Conservation (phyloP, 139 green algal species). For the Volvox reticuliferus region DNA sequence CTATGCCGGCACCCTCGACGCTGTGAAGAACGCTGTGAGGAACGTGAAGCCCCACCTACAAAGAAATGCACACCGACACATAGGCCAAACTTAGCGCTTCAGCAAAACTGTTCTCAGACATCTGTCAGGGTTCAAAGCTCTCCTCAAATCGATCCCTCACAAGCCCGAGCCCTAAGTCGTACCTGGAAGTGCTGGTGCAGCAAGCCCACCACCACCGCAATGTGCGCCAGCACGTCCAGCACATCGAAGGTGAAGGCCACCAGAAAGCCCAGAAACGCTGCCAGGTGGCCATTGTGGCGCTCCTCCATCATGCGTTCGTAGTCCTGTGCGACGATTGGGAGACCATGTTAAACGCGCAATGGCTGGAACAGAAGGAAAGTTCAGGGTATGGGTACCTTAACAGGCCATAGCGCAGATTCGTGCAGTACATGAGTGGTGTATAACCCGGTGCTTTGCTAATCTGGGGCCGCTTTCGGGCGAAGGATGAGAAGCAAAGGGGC, state of each 20-base stretch:
- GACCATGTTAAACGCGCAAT: no score
- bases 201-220: conserved; percentile 61
- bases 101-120: not conserved
- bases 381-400: no score
- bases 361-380: no score
- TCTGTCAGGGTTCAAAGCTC: not conserved
- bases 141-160: not conserved
- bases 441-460: no score
- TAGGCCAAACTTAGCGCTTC: no score
- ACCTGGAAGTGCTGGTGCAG: conserved; percentile 68
- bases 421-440: no score
- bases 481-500: no score
- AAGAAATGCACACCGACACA: not conserved
- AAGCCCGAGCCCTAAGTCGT: no score
- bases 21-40: conserved; percentile 57
- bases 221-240: conserved; percentile 63
- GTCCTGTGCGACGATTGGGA: conserved; percentile 40
- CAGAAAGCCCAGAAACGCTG: conserved; percentile 51
- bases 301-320: conserved; percentile 60
- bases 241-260: conserved; percentile 63
- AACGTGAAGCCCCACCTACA: conserved; percentile 55
- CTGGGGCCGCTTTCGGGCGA: no score
- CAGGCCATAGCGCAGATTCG: no score
- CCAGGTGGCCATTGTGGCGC: conserved; percentile 39
- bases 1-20: conserved; percentile 52